These are phyloP conservation scores for Fraxinus platypoda DNA, from an alignment of 305 asterid species.

Conservation along the genomic window DNA sequence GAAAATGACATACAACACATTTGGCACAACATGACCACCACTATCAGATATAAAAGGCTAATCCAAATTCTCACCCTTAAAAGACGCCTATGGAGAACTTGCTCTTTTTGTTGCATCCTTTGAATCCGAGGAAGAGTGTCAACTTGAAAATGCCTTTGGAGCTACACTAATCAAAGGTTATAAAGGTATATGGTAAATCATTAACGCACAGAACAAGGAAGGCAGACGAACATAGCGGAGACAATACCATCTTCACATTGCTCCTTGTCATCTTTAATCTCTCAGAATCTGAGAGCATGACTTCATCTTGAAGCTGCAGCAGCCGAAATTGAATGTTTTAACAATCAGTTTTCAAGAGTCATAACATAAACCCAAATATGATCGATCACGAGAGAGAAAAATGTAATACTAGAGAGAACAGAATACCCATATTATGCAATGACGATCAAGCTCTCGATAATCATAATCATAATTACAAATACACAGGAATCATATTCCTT, in stretches of 20 bases:
- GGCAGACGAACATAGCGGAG: conserved; percentile 11
- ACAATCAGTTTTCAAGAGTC: conserved; percentile 22
- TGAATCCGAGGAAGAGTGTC: conserved; percentile 88
- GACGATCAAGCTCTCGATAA: not conserved
- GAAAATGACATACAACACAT: not conserved
- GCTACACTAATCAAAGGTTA: conserved; percentile 45
- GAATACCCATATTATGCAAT: not conserved
- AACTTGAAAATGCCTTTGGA: conserved; percentile 88
- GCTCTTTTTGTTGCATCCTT: conserved; percentile 93
- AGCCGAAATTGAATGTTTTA: conserved; percentile 19
- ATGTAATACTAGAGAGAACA: not conserved
- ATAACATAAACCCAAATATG: conserved; percentile 13
- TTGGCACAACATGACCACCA: conserved; percentile 14
- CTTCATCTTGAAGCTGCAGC: conserved; percentile 90
- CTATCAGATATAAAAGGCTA: conserved; percentile 11
- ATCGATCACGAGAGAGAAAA: not conserved
- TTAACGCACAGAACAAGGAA: not conserved
- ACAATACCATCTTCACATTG: conserved; percentile 81
- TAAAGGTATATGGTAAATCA: conserved; percentile 2
- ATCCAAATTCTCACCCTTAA: conserved; percentile 56
- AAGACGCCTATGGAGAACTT: conserved; percentile 86
- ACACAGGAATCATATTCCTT: conserved; percentile 5
- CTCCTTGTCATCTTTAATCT: conserved; percentile 79
- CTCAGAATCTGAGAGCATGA: conserved; percentile 85
- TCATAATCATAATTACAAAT: not conserved